Conservation (phyloP, 306 rosid genomes). For the Lathyrus oleraceus region DNA sequence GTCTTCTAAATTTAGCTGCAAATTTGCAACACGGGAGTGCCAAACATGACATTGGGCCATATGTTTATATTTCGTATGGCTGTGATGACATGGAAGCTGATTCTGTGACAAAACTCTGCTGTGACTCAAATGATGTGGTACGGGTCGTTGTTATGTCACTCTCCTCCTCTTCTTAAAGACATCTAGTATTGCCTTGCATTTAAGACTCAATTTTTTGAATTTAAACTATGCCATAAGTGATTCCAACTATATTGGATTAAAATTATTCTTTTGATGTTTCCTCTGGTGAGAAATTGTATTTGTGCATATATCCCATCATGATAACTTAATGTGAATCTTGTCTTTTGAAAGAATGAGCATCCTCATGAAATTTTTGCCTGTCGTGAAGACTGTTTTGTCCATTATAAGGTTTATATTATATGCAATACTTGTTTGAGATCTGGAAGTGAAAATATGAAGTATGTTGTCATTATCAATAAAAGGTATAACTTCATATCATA, state of each 20-base stretch:
- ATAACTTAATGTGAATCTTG: slow-evolving; percentile 23
- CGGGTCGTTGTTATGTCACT: slow-evolving; percentile 35
- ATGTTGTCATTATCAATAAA: slow-evolving; percentile 10
- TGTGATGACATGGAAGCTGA: slow-evolving; percentile 64
- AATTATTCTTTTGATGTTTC: slow-evolving; percentile 18
- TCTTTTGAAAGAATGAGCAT: slow-evolving; percentile 29
- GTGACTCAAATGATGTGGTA: slow-evolving; percentile 87
- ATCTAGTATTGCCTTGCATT: slow-evolving; percentile 14
- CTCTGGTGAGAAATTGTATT: slow-evolving; percentile 2
- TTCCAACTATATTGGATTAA: slow-evolving; percentile 11
- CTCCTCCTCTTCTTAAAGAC: slow-evolving; percentile 2
- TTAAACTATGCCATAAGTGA: slow-evolving; percentile 5
- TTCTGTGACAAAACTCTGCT: slow-evolving; percentile 71
- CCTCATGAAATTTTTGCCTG: not conserved
- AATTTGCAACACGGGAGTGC: slow-evolving; percentile 65
- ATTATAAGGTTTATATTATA: not conserved
- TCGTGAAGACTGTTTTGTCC: slow-evolving; percentile 10
- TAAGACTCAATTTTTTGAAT: not conserved
- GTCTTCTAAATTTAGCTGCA: slow-evolving; percentile 86
- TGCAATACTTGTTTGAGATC: slow-evolving; percentile 13
- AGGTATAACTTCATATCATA: not conserved
- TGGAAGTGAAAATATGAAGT: slow-evolving; percentile 15
- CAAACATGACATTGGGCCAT: slow-evolving; percentile 86
- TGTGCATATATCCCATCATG: slow-evolving; percentile 9
- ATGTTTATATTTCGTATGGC: slow-evolving; percentile 80